Conservation (phyloP, 345 rosid species). For the Pseudoturritis turrita region DNA sequence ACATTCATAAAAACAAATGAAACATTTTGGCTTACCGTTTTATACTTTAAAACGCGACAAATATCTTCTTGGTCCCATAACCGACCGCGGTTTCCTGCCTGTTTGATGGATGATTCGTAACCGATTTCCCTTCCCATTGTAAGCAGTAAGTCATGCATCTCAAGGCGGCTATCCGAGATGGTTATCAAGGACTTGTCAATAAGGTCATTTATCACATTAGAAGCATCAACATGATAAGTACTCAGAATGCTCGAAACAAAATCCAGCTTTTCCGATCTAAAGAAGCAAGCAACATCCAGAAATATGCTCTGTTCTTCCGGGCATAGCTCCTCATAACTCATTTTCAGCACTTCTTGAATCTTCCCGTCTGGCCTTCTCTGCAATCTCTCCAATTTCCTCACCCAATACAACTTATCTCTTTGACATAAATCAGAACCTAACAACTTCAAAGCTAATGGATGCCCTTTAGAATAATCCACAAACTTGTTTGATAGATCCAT, state of each 20-base stretch:
- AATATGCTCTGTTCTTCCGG: slow-evolving; percentile 25
- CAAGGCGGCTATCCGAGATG: background rate
- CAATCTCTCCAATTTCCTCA: slow-evolving; percentile 10
- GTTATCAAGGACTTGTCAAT: slow-evolving; percentile 30
- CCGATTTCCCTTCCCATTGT: slow-evolving; percentile 32
- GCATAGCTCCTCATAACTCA: slow-evolving; percentile 35
- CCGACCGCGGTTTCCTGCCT: slow-evolving; percentile 21
- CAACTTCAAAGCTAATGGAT: slow-evolving; percentile 39
- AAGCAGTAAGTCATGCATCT: slow-evolving; percentile 37
- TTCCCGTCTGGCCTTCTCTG: slow-evolving; percentile 18
- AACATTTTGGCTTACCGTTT: slow-evolving; percentile 15
- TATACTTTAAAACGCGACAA: slow-evolving; percentile 14
- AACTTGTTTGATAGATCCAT: slow-evolving; percentile 25
- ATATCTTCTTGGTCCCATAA: slow-evolving; percentile 32
- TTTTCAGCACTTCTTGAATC: slow-evolving; percentile 19
- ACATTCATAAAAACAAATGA: background rate
- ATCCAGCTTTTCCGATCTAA: slow-evolving; percentile 4
- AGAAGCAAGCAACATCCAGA: slow-evolving; percentile 43
- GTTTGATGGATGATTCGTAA: slow-evolving; percentile 19
- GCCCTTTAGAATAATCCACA: slow-evolving; percentile 28
- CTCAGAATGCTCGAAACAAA: slow-evolving; percentile 12
- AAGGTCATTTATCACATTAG: slow-evolving; percentile 18
- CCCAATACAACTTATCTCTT: slow-evolving; percentile 19
- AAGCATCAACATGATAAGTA: slow-evolving; percentile 8
- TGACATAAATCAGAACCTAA: slow-evolving; percentile 26